Conservation (phyloP, 106 monocot genomes). For the Acorus calamus region DNA sequence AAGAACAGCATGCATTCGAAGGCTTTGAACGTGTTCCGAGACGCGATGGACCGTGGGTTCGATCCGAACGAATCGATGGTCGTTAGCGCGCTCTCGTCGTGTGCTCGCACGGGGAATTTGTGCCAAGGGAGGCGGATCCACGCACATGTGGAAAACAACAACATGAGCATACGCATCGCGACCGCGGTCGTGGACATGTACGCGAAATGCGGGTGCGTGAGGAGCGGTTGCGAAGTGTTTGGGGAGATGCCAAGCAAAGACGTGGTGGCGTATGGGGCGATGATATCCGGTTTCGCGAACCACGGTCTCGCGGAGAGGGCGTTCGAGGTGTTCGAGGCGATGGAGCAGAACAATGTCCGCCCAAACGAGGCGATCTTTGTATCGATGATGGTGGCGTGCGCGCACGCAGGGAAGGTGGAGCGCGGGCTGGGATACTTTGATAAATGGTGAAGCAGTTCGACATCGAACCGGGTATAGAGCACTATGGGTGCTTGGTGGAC, state of each 20-base stretch:
- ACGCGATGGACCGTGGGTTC: not conserved
- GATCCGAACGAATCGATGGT: slow-evolving; percentile 21
- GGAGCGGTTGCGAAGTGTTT: slow-evolving; percentile 18
- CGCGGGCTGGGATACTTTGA: slow-evolving; percentile 23
- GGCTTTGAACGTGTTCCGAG: slow-evolving; percentile 25
- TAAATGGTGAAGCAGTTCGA: slow-evolving; percentile 15
- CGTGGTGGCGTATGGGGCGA: slow-evolving; percentile 31
- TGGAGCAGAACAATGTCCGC: slow-evolving; percentile 6
- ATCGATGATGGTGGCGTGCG: slow-evolving; percentile 27
- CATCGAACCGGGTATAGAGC: slow-evolving; percentile 21
- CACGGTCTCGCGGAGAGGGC: slow-evolving; percentile 19
- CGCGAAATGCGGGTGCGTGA: slow-evolving; percentile 20
- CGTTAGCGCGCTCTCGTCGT: slow-evolving; percentile 23
- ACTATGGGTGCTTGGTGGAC: slow-evolving; percentile 48
- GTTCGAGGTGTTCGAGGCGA: slow-evolving; percentile 12
- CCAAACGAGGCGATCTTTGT: slow-evolving; percentile 34
- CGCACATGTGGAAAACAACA: slow-evolving; percentile 4
- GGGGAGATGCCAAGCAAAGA: slow-evolving; percentile 15
- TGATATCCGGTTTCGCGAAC: slow-evolving; percentile 28
- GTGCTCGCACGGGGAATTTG: slow-evolving; percentile 10
- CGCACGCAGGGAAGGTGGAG: slow-evolving; percentile 29
- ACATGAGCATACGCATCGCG: slow-evolving; percentile 7
- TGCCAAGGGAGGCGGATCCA: slow-evolving; percentile 21
- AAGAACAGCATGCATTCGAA: slow-evolving; percentile 11
- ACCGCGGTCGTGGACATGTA: slow-evolving; percentile 35